Base-by-base conservation (phyloP, 1,284 basidiomycete genomes). In the Neolentinus lepideus region DNA sequence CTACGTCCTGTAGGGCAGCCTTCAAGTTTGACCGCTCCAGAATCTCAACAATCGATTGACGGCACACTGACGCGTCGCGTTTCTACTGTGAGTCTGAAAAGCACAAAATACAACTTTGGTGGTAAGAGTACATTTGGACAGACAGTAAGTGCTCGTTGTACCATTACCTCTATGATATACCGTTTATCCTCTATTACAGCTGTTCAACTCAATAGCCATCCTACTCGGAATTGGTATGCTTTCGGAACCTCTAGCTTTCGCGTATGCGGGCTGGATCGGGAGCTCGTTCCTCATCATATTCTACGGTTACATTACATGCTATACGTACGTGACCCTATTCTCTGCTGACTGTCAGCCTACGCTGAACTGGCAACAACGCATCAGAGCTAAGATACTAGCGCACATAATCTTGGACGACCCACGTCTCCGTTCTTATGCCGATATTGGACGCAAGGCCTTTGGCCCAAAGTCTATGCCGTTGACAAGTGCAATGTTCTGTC, bases 131-230 rank as follows among this genome's bases (percentile, higher is more conserved):
- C 91, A 1, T 92, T 87, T 65, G 88, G 88, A 25, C 91, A 94
- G 67, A 93, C 90, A 21, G 91, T 92, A 63, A 47, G 43, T 47
- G 27, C 19, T 53, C 22, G 58, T 59, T 10, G 47, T 43, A 16
- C n/a, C 38, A n/a, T 33, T 19, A 47, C 4, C 45, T 19, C 43
- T 51, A 47, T 47, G 51, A 46, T 26, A 47, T 9, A 25, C 6
- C 45, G 6, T n/a, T n/a, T n/a, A n/a, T 46, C 55, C 21, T 10
- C 24, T 45, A 27, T 11, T 36, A 19, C 60, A 92, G 90, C 73
- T 96, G n/a, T 95, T 95, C 74, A 96, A 96, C 64, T 86, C 89
- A 8, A 89, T 88, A 50, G 92, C 91, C 9, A 90, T 94, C 25
- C 73, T 95, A 10, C 76, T 94, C 8, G 94, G 94, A 3, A 90